phyloP scores from a whole-genome alignment of 441 rosid species.

The Metrosideros polymorpha region DNA sequence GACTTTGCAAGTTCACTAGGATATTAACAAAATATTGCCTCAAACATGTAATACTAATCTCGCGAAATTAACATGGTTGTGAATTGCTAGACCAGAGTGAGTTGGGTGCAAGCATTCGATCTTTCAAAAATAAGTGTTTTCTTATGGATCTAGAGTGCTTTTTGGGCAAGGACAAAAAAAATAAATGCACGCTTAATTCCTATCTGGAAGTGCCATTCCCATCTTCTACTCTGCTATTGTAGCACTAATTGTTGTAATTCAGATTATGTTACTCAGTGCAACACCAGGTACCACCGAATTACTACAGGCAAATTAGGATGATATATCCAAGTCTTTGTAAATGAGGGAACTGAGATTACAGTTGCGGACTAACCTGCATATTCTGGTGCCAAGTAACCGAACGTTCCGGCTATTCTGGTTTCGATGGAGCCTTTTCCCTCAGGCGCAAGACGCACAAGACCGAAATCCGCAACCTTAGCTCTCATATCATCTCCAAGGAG shows the following conservation, averaged over 20 bases:
- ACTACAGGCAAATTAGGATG: not conserved
- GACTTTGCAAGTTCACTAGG: not conserved
- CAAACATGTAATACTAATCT: not conserved
- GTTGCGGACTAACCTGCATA: slow-evolving; percentile 3
- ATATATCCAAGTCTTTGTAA: not conserved
- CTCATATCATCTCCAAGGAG: slow-evolving; percentile 13
- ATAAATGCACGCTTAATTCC: not conserved
- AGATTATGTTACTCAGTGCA: not conserved
- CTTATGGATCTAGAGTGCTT: not conserved
- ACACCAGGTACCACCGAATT: not conserved
- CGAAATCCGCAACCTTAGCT: slow-evolving; percentile 8
- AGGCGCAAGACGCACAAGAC: slow-evolving; percentile 7
- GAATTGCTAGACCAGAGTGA: not conserved
- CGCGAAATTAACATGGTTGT: not conserved
- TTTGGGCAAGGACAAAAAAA: not conserved
- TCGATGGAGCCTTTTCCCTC: slow-evolving; percentile 11
- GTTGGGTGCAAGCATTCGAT: not conserved
- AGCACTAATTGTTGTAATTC: not conserved
- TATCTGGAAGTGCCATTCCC: not conserved
- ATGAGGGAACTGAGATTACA: not conserved
- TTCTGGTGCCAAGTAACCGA: slow-evolving; percentile 11
- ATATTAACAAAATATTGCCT: not conserved
- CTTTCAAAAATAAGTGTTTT: not conserved
- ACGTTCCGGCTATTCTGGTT: slow-evolving; percentile 8
- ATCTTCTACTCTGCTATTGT: not conserved